A percentile compares a stretch with the other conserved stretches of the same genome.
These are phyloP conservation scores for Hortiboletus campestris DNA, from an alignment of 768 basidiomycete species.

Conservation along the genomic window DNA sequence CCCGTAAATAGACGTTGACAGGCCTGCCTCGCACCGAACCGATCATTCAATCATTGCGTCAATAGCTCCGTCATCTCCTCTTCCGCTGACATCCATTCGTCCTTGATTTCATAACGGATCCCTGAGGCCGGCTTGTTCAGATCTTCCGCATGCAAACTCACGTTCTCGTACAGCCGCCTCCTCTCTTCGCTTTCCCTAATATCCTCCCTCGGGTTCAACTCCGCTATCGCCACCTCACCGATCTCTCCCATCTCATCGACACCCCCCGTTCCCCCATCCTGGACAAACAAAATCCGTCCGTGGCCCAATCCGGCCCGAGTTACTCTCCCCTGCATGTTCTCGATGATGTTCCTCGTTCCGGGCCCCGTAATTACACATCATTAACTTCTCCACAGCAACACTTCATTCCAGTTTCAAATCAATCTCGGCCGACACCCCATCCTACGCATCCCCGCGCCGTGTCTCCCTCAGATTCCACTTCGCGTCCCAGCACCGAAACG, in stretches of 20 bases:
- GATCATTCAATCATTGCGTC: conserved; percentile 30
- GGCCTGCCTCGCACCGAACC: conserved; percentile 21
- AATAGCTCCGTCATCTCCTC: conserved; percentile 15
- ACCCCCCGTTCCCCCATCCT: conserved; percentile 23
- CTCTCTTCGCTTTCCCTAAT: conserved; percentile 13
- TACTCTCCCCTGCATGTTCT: conserved; percentile 31
- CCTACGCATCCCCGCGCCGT: conserved; percentile 8
- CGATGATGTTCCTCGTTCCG: conserved; percentile 34
- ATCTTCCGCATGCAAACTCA: conserved; percentile 26
- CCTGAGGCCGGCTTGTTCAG: conserved; percentile 3
- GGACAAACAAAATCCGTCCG: conserved; percentile 35
- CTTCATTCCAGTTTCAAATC: conserved; percentile 14
- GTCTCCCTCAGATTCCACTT: conserved; percentile 4
- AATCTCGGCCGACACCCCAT: conserved; percentile 20
- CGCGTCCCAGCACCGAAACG: not conserved
- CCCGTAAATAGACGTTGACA: conserved; percentile 32
- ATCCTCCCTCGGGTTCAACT: conserved; percentile 12
- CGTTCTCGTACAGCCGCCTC: conserved; percentile 28
- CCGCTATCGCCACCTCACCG: conserved; percentile 19
- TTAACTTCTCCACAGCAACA: conserved; percentile 13
- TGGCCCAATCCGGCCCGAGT: conserved; percentile 35
- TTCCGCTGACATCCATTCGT: conserved; percentile 13
- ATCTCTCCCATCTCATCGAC: conserved; percentile 25
- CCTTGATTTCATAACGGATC: conserved; percentile 17
- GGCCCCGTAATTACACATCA: conserved; percentile 31